A percentile compares a stretch with the other conserved stretches of the same genome.
Evolutionary conservation across 1,139 yeast genomes (phyloP).

Genomic region (Candida sp.): DNA sequence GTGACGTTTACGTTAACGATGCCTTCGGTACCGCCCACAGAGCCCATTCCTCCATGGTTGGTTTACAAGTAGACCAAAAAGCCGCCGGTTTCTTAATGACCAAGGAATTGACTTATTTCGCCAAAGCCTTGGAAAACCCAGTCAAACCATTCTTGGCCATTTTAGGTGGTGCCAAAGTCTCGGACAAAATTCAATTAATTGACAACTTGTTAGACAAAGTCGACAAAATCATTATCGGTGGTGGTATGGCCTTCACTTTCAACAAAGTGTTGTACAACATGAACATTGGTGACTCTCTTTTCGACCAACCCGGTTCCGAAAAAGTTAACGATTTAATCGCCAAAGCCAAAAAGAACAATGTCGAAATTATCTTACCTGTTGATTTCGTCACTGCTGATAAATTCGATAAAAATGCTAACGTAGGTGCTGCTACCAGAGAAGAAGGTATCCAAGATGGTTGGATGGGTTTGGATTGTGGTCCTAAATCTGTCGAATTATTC

Average conservation of each 20-base stretch:
- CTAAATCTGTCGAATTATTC: slow-evolving; percentile 75
- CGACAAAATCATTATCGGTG: slow-evolving; percentile 88
- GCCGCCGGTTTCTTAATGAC: slow-evolving; percentile 98
- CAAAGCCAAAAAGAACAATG: slow-evolving; percentile 93
- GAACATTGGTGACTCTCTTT: slow-evolving; percentile 86
- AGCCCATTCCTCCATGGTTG: slow-evolving; percentile 99
- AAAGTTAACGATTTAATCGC: slow-evolving; percentile 84
- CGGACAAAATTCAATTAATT: slow-evolving; percentile 96
- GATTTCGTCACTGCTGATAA: slow-evolving; percentile 94
- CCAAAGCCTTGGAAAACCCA: slow-evolving; percentile 97
- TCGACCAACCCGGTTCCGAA: slow-evolving; percentile 90
- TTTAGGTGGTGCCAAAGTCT: slow-evolving; percentile 98
- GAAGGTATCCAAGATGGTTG: slow-evolving; percentile 90
- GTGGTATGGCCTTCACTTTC: slow-evolving; percentile 99
- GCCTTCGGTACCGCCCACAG: slow-evolving; percentile 99
- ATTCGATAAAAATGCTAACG: slow-evolving; percentile 85
- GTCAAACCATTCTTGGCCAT: slow-evolving; percentile 96
- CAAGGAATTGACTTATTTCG: slow-evolving; percentile 93
- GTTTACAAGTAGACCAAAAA: slow-evolving; percentile 86
- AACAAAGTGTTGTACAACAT: slow-evolving; percentile 85
- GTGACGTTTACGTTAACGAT: slow-evolving; percentile 95
- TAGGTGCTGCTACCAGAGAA: slow-evolving; percentile 76
- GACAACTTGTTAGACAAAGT: slow-evolving; percentile 97
- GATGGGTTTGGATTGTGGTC: slow-evolving; percentile 96
- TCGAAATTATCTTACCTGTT: slow-evolving; percentile 86